A percentile compares a stretch with the other conserved stretches of the same genome.
Conservation (phyloP, 805 yeast species). For the Lachancea mirantina region DNA sequence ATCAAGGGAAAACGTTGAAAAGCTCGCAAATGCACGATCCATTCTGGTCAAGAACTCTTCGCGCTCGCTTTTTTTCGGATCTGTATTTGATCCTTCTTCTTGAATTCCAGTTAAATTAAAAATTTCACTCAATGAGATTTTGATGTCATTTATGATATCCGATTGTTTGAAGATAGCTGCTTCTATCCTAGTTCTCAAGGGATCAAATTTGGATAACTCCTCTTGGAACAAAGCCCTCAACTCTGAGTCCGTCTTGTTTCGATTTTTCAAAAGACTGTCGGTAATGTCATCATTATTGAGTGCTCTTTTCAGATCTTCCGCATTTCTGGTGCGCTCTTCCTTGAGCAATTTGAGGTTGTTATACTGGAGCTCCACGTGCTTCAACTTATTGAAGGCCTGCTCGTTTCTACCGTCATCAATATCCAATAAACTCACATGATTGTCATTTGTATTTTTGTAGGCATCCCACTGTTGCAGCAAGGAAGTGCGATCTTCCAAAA, state of each 20-base stretch:
- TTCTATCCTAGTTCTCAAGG: constrained; percentile 58
- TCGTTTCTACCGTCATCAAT: constrained; percentile 45
- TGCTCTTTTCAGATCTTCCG: constrained; percentile 58
- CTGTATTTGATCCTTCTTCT: constrained; percentile 34
- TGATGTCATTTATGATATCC: constrained; percentile 38
- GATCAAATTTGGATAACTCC: constrained; percentile 71
- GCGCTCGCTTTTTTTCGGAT: constrained; percentile 29
- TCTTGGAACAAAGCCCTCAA: constrained; percentile 53
- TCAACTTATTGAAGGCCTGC: constrained; percentile 34
- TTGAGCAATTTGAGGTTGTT: constrained; percentile 57
- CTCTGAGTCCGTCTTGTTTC: constrained; percentile 50
- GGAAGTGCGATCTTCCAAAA: constrained; percentile 39
- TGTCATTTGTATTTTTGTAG: constrained; percentile 10
- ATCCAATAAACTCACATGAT: constrained; percentile 50
- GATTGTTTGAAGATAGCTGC: constrained; percentile 63
- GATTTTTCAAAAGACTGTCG: constrained; percentile 59
- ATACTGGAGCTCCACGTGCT: constrained; percentile 47
- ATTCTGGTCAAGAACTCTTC: constrained; percentile 36
- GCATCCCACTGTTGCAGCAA: constrained; percentile 34
- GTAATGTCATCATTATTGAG: constrained; percentile 83
- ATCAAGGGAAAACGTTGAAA: constrained; percentile 55
- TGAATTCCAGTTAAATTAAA: constrained; percentile 40
- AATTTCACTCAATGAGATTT: constrained; percentile 42
- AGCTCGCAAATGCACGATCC: constrained; percentile 45
- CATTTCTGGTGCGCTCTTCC: constrained; percentile 53